Conservation (phyloP, 768 basidiomycete species). For the Suillus brevipes region DNA sequence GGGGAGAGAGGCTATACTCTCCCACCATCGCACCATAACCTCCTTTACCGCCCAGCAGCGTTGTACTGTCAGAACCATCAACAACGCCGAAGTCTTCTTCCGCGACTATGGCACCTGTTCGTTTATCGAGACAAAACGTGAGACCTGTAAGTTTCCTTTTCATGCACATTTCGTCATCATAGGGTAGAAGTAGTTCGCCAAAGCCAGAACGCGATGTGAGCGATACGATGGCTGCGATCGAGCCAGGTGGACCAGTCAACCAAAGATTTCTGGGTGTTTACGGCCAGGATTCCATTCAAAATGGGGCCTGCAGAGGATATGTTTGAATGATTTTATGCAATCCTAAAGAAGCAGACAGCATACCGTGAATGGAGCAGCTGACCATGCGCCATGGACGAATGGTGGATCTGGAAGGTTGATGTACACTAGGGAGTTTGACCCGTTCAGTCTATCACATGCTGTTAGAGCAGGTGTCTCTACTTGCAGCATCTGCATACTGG, state of each 20-base stretch:
- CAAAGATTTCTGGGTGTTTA: slow-evolving; percentile 51
- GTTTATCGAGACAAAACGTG: slow-evolving; percentile 53
- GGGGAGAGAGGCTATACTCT: slow-evolving; percentile 9
- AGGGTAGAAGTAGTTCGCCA: slow-evolving; percentile 59
- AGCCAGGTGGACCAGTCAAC: slow-evolving; percentile 57
- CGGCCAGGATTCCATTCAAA: slow-evolving; percentile 53
- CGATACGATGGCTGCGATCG: slow-evolving; percentile 55
- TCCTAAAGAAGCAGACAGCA: slow-evolving; percentile 8
- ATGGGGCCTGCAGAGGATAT: slow-evolving; percentile 39
- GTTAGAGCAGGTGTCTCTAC: slow-evolving; percentile 12
- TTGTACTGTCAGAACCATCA: slow-evolving; percentile 14
- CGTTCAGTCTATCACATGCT: background rate
- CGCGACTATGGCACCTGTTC: slow-evolving; percentile 63
- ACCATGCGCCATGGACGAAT: slow-evolving; percentile 53
- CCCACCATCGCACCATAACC: slow-evolving; percentile 7
- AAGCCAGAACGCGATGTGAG: slow-evolving; percentile 63
- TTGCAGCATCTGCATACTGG: slow-evolving; percentile 33
- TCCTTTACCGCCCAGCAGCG: slow-evolving; percentile 17
- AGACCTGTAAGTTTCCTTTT: slow-evolving; percentile 50
- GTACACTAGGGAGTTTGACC: slow-evolving; percentile 24
- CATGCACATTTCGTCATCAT: slow-evolving; percentile 49
- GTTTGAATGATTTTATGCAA: background rate
- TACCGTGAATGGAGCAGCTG: slow-evolving; percentile 54
- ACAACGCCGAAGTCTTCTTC: slow-evolving; percentile 40
- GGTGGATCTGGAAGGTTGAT: slow-evolving; percentile 54